Conservation (phyloP, 2,329 filamentous ascomycete genomes). For the Helicocarpus griseus region DNA sequence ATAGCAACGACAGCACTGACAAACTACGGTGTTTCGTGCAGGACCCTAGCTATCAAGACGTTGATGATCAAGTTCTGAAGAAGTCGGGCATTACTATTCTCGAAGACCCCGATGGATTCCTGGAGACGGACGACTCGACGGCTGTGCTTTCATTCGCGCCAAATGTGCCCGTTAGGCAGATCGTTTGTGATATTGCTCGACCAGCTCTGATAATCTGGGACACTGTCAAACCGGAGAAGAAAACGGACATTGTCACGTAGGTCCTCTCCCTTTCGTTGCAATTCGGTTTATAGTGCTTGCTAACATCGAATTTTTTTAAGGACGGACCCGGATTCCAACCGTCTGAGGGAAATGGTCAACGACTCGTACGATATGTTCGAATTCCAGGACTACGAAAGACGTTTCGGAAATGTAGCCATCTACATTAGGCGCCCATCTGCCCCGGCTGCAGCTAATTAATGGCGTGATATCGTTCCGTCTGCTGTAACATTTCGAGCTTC, state of each 20-base stretch:
- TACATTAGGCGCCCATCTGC: not conserved
- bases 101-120: slow-evolving; percentile 26
- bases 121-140: slow-evolving; percentile 28
- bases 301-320: not conserved
- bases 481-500: not conserved
- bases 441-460: not conserved
- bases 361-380: not conserved
- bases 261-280: too few relatives aligned
- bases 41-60: slow-evolving; percentile 19
- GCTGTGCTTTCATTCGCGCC: slow-evolving; percentile 28
- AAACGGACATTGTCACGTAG: not conserved
- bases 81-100: slow-evolving; percentile 15
- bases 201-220: slow-evolving; percentile 25
- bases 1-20: not conserved
- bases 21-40: slow-evolving; percentile 17
- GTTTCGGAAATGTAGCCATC: not conserved
- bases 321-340: not conserved
- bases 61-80: slow-evolving; percentile 13
- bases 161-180: slow-evolving; percentile 27
- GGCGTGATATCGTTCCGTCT: not conserved
- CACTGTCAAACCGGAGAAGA: slow-evolving; percentile 5
- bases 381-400: not conserved
- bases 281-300: not conserved
- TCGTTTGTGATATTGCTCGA: slow-evolving; percentile 30
- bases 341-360: not conserved